phyloP scores from a whole-genome alignment of 1,284 basidiomycete genomes.

The Marasmius oreades region DNA sequence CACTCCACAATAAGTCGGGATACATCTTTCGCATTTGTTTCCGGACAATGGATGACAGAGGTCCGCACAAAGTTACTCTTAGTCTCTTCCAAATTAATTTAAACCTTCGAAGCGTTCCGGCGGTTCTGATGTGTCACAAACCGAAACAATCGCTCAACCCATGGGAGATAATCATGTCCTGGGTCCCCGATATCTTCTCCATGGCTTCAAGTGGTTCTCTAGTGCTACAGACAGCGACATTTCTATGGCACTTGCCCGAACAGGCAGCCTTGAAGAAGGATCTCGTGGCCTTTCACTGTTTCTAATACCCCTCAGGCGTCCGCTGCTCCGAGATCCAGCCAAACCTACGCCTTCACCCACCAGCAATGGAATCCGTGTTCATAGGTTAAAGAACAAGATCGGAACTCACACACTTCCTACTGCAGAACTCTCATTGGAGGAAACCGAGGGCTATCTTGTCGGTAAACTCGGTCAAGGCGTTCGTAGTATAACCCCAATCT shows the following conservation, averaged over 20 bases:
- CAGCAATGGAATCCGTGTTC: conserved; percentile 69
- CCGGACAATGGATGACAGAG: conserved; percentile 87
- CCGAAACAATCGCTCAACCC: conserved; percentile 61
- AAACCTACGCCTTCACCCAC: conserved; percentile 40
- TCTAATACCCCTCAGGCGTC: conserved; percentile 59
- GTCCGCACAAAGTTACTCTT: conserved; percentile 25
- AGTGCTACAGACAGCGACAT: conserved; percentile 77
- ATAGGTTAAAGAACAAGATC: conserved; percentile 78
- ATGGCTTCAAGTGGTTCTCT: conserved; percentile 84
- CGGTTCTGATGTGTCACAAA: conserved; percentile 74
- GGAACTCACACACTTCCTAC: conserved; percentile 78
- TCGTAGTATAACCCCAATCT: conserved; percentile 63
- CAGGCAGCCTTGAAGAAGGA: conserved; percentile 47
- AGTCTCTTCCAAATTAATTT: conserved; percentile 2
- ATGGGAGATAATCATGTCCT: conserved; percentile 32
- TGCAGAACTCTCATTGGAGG: conserved; percentile 68
- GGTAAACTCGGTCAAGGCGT: conserved; percentile 65
- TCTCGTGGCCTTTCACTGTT: conserved; percentile 70
- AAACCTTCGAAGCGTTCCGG: conserved; percentile 52
- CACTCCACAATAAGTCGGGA: conserved; percentile 49
- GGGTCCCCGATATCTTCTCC: conserved; percentile 52
- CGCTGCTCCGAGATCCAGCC: conserved; percentile 39
- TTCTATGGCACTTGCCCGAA: conserved; percentile 70
- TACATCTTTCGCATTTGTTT: conserved; percentile 59
- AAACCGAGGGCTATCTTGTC: conserved; percentile 62